Evolutionary conservation across 352 stramenopile genomes (phyloP), one percentile per base, ranked within the genome.

Genomic region (Globisporangium carolinianum): DNA sequence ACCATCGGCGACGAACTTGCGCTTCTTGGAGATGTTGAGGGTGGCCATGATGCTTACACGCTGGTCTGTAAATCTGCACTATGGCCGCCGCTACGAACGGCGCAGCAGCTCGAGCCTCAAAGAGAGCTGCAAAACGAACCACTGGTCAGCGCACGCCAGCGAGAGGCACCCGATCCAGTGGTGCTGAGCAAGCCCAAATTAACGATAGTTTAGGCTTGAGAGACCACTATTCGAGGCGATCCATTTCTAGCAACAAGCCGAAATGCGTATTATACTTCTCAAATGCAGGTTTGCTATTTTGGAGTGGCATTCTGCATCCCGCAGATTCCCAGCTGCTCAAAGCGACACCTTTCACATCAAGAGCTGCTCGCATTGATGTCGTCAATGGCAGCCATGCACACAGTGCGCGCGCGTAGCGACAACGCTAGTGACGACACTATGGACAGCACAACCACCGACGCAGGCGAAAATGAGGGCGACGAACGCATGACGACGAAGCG

Each of bases 1-100:
- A 86, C 97, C 97, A 76, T 99, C 97, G 51, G 97, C 96, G 59
- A 99, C 90, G 82, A 99, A 99, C 87, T 99, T 99, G 71, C 96
- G 91, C 89, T 99, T 99, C 91, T 98, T 98, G 53, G 93, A 98
- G 74, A 99, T 98, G 69, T 93, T 95, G 63, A 49, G 45, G 45
- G 76, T 69, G 64, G 88, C 86, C 87, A 96, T 96, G 51, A 49
- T 78, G 63, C 38, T 73, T 59, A 65, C 41, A 64, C 41, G 43
- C 68, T 51, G 52, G 51, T 59, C 58, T 35, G 36, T 61, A 61
- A 51, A 50, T 66, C 53, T 57, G 57, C 51, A 53, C 49, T 61
- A 58, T 45, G 51, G 57, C 48, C 24, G n/a, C 15, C 5, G 11
- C 5, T 6, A 6, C 50, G 41, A 5, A 8, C 11, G 15, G n/a